These are phyloP conservation scores for Rubia balearica DNA, from an alignment of 305 asterid genomes.

Conservation along the genomic window DNA sequence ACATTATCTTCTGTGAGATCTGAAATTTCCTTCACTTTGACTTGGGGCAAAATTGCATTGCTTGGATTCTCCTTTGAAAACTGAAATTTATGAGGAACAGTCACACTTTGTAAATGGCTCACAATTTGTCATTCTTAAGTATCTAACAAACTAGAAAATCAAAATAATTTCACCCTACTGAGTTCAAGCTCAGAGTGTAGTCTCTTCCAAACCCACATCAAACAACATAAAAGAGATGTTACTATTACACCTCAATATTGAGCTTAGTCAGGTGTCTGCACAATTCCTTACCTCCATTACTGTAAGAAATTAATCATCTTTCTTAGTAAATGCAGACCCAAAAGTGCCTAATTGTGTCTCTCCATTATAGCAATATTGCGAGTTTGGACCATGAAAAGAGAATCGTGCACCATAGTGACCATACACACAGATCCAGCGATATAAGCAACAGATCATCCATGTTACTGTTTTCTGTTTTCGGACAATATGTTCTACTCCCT, in stretches of 20 bases:
- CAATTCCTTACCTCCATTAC: background rate
- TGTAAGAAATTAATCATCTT: background rate
- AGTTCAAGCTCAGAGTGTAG: background rate
- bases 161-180: background rate
- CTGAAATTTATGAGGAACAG: slow-evolving; percentile 27
- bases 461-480: too few species aligned
- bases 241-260: background rate
- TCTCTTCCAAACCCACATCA: background rate
- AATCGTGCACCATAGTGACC: too few species aligned
- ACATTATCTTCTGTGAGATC: slow-evolving; percentile 70
- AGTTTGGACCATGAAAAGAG: too few species aligned
- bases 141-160: background rate
- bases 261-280: background rate
- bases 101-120: background rate
- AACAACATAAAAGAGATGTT: background rate
- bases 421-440: too few species aligned
- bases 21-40: slow-evolving; percentile 55
- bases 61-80: slow-evolving; percentile 63
- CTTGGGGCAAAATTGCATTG: slow-evolving; percentile 41
- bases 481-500: too few species aligned
- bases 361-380: too few species aligned
- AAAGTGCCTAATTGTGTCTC: too few species aligned
- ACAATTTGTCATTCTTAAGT: background rate
- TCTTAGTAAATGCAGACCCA: too few species aligned
- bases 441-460: too few species aligned